Evolutionary conservation across 148 eudicot species (phyloP).

Genomic region (Vaccinium macrocarpon): DNA sequence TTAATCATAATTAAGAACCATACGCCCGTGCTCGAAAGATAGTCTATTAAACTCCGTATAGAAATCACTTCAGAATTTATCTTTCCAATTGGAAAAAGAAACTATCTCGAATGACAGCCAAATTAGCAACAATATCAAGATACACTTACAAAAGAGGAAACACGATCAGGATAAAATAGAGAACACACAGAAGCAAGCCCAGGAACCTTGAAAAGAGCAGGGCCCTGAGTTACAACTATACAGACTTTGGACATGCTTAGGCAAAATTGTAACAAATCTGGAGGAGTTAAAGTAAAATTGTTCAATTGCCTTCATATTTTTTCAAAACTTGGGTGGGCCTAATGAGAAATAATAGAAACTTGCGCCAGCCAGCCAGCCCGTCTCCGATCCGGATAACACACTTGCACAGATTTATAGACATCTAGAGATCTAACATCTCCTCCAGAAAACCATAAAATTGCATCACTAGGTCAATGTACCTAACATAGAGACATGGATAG

Average conservation of each 20-base stretch:
- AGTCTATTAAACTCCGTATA: background rate
- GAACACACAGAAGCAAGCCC: background rate
- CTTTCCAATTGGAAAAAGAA: background rate
- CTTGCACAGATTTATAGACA: background rate
- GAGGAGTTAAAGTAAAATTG: background rate
- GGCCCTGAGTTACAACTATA: background rate
- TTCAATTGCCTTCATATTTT: background rate
- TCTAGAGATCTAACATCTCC: background rate
- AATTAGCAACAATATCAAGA: background rate
- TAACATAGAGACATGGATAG: background rate
- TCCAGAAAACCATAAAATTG: background rate
- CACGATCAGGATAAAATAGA: background rate
- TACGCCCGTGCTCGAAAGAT: conserved; percentile 1
- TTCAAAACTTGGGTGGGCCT: background rate
- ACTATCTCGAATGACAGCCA: background rate
- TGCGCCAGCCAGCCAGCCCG: background rate
- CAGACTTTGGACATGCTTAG: background rate
- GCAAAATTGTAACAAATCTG: background rate
- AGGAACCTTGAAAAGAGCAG: background rate
- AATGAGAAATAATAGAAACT: background rate
- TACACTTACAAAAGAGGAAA: background rate
- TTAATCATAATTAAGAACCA: background rate
- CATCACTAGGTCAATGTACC: background rate
- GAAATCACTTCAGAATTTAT: background rate
- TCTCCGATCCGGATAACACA: background rate